Percentiles rank a stretch among this genome's conserved stretches.
Evolutionary conservation across 805 yeast species (phyloP).

Genomic region (Wickerhamiella kazuoi): DNA sequence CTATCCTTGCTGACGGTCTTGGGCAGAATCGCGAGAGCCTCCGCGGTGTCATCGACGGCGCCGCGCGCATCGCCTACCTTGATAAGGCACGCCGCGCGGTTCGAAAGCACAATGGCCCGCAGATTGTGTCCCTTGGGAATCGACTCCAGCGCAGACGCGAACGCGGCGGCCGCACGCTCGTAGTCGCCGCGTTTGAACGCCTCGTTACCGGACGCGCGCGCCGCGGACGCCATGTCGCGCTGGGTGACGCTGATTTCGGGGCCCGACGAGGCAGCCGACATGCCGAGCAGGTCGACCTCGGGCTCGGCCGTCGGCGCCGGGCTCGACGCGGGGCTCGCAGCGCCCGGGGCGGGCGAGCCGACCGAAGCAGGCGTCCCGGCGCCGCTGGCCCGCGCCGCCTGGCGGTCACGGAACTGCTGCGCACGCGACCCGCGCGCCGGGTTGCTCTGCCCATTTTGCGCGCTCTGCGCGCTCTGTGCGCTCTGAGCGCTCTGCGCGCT

Average conservation of each 20-base stretch:
- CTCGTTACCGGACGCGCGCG: slow-evolving; percentile 33
- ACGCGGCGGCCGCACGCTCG: slow-evolving; percentile 41
- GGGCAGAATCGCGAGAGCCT: slow-evolving; percentile 29
- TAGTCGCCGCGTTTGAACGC: slow-evolving; percentile 75
- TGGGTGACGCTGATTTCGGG: slow-evolving; percentile 15
- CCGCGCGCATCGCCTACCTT: slow-evolving; percentile 54
- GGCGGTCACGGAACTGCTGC: slow-evolving; percentile 6
- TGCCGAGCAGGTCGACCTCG: slow-evolving; percentile 9
- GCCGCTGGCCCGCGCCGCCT: slow-evolving; percentile 4
- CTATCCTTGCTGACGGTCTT: slow-evolving; percentile 20
- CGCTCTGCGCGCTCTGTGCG: not conserved
- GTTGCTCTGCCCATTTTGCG: too few species aligned
- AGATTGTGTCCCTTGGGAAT: slow-evolving; percentile 50
- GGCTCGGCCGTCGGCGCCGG: slow-evolving; percentile 1
- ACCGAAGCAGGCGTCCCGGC: not conserved
- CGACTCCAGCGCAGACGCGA: slow-evolving; percentile 35
- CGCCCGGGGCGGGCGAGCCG: not conserved
- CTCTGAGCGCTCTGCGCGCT: too few species aligned
- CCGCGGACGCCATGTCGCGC: slow-evolving; percentile 16
- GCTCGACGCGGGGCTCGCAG: slow-evolving; percentile 1
- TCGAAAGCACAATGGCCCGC: slow-evolving; percentile 53
- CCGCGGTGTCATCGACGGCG: slow-evolving; percentile 30
- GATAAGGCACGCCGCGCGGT: slow-evolving; percentile 47
- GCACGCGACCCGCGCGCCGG: slow-evolving; percentile 3
- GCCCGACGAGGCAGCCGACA: slow-evolving; percentile 8